Conservation (phyloP, 805 yeast genomes). For the Nakazawaea populi region DNA sequence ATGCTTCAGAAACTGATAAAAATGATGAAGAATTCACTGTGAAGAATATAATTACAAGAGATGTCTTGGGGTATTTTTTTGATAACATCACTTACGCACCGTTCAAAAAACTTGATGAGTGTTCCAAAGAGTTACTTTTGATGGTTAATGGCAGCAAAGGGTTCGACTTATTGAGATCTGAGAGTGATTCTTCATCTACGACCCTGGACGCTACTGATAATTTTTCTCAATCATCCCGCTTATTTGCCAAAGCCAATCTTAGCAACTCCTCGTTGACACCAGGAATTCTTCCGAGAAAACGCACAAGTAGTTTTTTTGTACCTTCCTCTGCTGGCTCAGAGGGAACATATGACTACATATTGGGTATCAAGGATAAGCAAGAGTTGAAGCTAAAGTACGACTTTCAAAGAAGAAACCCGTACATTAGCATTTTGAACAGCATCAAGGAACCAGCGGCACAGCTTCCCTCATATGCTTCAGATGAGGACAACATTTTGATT, state of each 20-base stretch:
- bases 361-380: neutral
- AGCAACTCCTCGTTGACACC: slow-evolving; percentile 5
- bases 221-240: neutral
- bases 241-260: slow-evolving; percentile 1
- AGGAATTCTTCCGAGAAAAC: neutral
- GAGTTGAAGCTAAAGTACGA: slow-evolving; percentile 1
- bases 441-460: neutral
- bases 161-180: neutral
- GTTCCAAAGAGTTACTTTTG: neutral
- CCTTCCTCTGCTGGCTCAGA: neutral
- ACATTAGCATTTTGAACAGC: neutral
- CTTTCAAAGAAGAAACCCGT: slow-evolving; percentile 8
- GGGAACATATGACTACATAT: slow-evolving; percentile 5
- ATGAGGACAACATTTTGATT: slow-evolving; percentile 4
- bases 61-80: slow-evolving; percentile 49
- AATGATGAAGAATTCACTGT: slow-evolving; percentile 22
- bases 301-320: slow-evolving; percentile 7
- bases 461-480: neutral
- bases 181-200: neutral
- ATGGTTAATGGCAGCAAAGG: slow-evolving; percentile 1
- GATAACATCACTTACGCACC: slow-evolving; percentile 63
- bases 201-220: neutral
- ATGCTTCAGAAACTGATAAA: slow-evolving; percentile 20
- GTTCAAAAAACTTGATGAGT: slow-evolving; percentile 41
- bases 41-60: slow-evolving; percentile 25